Percentiles rank a stretch among this genome's conserved stretches.
phyloP scores from a whole-genome alignment of 2,329 filamentous ascomycete genomes.

The Falciphora oryzae region DNA sequence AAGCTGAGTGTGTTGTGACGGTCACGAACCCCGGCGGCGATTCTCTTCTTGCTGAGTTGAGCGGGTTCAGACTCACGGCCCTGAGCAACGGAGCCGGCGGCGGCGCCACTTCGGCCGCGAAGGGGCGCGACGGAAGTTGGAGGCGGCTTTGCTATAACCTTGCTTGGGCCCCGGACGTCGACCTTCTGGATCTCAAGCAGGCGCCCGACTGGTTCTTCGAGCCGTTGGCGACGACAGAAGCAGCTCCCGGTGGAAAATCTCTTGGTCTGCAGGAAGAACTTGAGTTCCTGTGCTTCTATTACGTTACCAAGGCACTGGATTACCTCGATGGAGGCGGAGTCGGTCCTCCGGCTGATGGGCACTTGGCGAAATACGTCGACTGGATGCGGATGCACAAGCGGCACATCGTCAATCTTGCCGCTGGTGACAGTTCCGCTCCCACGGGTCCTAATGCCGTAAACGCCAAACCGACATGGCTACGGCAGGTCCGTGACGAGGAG shows the following conservation, averaged over 20 bases:
- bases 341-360: background rate
- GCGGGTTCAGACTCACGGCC: background rate
- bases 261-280: background rate
- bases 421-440: no score
- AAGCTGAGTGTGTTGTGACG: background rate
- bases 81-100: background rate
- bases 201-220: conserved; percentile 12
- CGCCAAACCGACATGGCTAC: background rate
- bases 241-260: background rate
- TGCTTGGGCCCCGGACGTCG: conserved; percentile 11
- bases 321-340: background rate
- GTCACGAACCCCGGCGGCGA: background rate
- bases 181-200: conserved; percentile 16
- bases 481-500: background rate
- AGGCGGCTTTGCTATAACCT: conserved; percentile 5
- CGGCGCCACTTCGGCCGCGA: background rate
- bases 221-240: background rate
- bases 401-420: background rate
- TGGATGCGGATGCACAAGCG: conserved; percentile 14
- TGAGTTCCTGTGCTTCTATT: conserved; percentile 14
- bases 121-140: background rate
- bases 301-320: conserved; percentile 10
- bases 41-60: background rate
- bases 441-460: background rate
- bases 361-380: conserved; percentile 12